Base-by-base conservation (phyloP, 306 rosid species). In the Cicer judaicum region DNA sequence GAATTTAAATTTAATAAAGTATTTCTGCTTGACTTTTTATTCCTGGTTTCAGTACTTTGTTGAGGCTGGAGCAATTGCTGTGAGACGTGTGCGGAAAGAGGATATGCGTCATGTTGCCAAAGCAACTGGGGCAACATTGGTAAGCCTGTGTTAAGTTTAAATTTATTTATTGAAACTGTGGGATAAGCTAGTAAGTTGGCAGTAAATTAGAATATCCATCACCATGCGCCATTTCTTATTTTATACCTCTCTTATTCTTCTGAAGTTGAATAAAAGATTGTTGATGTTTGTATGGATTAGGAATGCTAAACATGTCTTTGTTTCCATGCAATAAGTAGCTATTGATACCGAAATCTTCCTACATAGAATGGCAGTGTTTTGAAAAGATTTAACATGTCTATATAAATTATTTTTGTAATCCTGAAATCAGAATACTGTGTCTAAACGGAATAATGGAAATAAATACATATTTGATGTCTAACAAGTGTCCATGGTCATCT, bases 31-130 rank as follows among this genome's bases (percentile, higher is more conserved):
- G 52, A 49, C 40, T 46, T 6, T 68, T 44, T 71, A 42, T 64
- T 59, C 77, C 18, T 39, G 81, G 49, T 65, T 72, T 48, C 93
- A 95, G 99, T 95, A 92, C 80, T 95, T 95, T 81, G 98, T 95
- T 74, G 98, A 90, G 90, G 97, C 90, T 75, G 98, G 98, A 48
- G 98, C 99, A 47, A 92, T 95, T 43, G 99, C 98, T 69, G 98
- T 95, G 12, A 87, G 98, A 73, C 96, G 99, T 64, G 97, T 95
- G 54, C 83, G 84, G 70, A 95, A 92, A 79, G 99, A 95, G 81
- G 97, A 95, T 77, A 95, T 95, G 96, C 99, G 98, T 50, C 99
- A 95, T 79, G 97, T 95, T 78, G 98, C 99, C 62, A 95, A 95
- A 87, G 98, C 99, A 48, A 95, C 99, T 24, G 96, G 99, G 70